Base-by-base conservation (phyloP, 2,329 filamentous ascomycete species). In the Colletotrichum brevisporum region DNA sequence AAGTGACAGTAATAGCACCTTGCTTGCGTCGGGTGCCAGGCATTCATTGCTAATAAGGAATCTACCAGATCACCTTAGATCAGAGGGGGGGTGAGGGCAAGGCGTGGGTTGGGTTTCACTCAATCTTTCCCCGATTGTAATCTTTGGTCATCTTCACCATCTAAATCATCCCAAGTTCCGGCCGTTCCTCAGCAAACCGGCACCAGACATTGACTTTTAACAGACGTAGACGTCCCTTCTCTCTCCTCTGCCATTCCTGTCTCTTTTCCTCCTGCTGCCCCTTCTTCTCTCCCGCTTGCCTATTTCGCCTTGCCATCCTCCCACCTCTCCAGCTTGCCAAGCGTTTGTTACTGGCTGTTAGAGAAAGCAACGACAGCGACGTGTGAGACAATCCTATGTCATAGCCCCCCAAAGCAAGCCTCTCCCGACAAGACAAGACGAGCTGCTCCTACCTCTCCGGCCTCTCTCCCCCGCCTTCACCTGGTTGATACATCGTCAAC, bases 11-110 rank as follows among this genome's bases (percentile, higher is more conserved):
- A 41, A 16, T 45, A 41, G 52, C 52, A 39, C 21, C 21, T 24
- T 24, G 21, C 21, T 24, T 24, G 21, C 13, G 13, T n/a, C n/a
- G n/a, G n/a, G n/a, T 39, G 31, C 13, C 43, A 50, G 9, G 16
- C 47, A 45, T 41, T 39, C 54, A 65, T 59, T 67, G 55, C 62
- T 67, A 67, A 61, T 67, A 67, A 61, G 67, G 67, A 61, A 56
- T 61, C 62, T 60, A 56, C 56, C 45, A 54, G 66, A 51, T 50
- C 51, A 10, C 16, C 3, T 39, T 60, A 45, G 43, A 41, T 31
- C 51, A 52, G 36, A 36, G 15, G 26, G 18, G 18, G 45, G 53
- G 27, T 39, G 31, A 36, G 31, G 31, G 31, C 31, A 36, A 66
- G 27, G 63, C 43, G 64, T 39, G 41, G 24, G 58, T 31, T 61